These are phyloP conservation scores for Adansonia gregorii DNA, from an alignment of 441 rosid genomes.

Conservation along the genomic window DNA sequence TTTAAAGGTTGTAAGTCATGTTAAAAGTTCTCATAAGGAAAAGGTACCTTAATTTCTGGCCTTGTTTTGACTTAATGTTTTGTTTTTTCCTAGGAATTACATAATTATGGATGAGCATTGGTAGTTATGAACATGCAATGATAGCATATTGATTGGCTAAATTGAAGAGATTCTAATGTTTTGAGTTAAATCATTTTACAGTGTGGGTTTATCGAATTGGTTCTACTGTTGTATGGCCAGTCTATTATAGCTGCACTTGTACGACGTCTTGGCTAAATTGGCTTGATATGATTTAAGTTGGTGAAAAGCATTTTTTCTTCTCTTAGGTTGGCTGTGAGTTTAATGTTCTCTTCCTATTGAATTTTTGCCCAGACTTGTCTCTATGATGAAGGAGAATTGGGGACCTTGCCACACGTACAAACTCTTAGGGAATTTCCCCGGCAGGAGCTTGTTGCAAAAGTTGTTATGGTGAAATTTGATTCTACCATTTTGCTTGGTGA, in stretches of 20 bases:
- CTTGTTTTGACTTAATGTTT: background rate
- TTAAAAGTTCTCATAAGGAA: constrained; percentile 28
- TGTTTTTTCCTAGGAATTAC: background rate
- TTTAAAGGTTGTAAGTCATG: constrained; percentile 27
- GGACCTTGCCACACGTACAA: constrained; percentile 55
- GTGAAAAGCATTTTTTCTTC: background rate
- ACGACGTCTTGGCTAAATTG: background rate
- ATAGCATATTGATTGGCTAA: constrained; percentile 6
- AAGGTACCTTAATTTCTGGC: constrained; percentile 32
- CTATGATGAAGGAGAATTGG: constrained; percentile 39
- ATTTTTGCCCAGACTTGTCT: constrained; percentile 37
- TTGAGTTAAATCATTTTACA: background rate
- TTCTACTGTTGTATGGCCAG: background rate
- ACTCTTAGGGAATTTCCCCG: constrained; percentile 58
- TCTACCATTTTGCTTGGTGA: constrained; percentile 48
- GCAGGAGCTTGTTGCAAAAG: constrained; percentile 59
- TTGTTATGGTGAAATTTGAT: constrained; percentile 79
- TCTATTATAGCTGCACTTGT: constrained; percentile 1
- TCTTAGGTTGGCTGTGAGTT: constrained; percentile 23
- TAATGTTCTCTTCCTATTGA: constrained; percentile 24
- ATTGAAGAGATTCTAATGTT: background rate
- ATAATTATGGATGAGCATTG: background rate
- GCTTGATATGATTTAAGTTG: constrained; percentile 5
- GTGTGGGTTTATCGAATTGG: constrained; percentile 3
- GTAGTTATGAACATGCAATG: background rate